A percentile compares a stretch with the other conserved stretches of the same genome.
phyloP scores from a whole-genome alignment of 139 green algal genomes.

The Chlorella sp. region DNA sequence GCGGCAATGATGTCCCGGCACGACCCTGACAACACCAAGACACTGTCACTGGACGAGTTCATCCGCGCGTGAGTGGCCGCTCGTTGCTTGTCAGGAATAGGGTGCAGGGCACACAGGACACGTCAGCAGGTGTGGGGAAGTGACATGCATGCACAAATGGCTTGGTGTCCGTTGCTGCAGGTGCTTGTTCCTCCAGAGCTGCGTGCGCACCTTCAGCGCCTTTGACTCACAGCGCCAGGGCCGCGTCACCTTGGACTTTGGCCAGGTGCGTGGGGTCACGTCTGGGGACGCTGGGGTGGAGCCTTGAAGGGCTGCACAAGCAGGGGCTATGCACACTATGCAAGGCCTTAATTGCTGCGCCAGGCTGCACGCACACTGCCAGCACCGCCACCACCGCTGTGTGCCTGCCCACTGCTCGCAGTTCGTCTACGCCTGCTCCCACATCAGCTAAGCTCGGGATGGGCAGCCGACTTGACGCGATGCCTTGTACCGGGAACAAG shows the following conservation, averaged over 20 bases:
- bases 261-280: constrained; percentile 13
- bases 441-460: too few species aligned
- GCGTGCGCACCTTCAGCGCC: constrained; percentile 36
- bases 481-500: too few species aligned
- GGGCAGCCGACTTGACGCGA: too few species aligned
- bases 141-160: too few species aligned
- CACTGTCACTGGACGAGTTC: constrained; percentile 11
- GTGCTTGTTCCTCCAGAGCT: constrained; percentile 41
- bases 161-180: too few species aligned
- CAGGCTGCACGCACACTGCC: neutral
- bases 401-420: neutral
- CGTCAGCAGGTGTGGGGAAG: too few species aligned
- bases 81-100: too few species aligned
- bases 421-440: neutral
- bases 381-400: neutral
- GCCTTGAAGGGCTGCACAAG: neutral
- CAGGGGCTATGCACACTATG: neutral
- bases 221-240: constrained; percentile 36
- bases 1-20: constrained; percentile 11
- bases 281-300: neutral
- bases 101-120: too few species aligned
- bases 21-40: constrained; percentile 9
- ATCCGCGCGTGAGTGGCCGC: constrained; percentile 15
- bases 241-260: constrained; percentile 36
- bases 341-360: neutral